phyloP scores from a whole-genome alignment of 2,329 filamentous ascomycete species.

The Xylaria digitata region DNA sequence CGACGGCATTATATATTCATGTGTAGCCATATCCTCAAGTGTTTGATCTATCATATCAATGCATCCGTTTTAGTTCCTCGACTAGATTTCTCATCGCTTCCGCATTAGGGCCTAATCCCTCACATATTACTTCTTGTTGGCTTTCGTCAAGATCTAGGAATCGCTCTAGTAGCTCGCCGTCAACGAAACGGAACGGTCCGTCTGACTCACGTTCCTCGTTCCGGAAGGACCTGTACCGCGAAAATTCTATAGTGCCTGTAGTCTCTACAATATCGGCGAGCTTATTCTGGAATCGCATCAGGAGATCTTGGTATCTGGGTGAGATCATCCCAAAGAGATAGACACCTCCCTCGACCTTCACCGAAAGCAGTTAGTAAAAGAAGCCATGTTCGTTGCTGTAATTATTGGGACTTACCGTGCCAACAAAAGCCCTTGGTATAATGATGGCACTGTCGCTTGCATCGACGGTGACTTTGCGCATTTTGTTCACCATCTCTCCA shows the following conservation, averaged over 20 bases:
- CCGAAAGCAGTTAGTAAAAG: slow-evolving; percentile 27
- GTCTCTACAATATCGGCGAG: slow-evolving; percentile 75
- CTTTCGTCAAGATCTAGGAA: slow-evolving; percentile 79
- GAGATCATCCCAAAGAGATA: slow-evolving; percentile 89
- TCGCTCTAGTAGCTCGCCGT: slow-evolving; percentile 88
- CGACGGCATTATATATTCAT: slow-evolving; percentile 1
- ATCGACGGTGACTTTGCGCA: slow-evolving; percentile 77
- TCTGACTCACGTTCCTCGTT: slow-evolving; percentile 76
- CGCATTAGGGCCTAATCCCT: slow-evolving; percentile 69
- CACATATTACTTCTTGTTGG: slow-evolving; percentile 63
- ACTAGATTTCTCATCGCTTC: slow-evolving; percentile 71
- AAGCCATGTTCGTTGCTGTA: not conserved
- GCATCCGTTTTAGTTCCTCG: slow-evolving; percentile 71
- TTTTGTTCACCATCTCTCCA: slow-evolving; percentile 93
- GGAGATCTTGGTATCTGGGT: slow-evolving; percentile 76
- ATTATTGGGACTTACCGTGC: slow-evolving; percentile 72
- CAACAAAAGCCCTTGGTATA: slow-evolving; percentile 85
- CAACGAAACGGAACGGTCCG: slow-evolving; percentile 87
- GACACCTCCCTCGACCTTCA: slow-evolving; percentile 85
- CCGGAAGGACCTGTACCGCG: slow-evolving; percentile 83
- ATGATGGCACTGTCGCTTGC: slow-evolving; percentile 74
- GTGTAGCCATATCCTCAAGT: not conserved
- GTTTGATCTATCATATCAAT: slow-evolving; percentile 53
- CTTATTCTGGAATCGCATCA: slow-evolving; percentile 82
- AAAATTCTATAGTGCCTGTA: slow-evolving; percentile 80